Base-by-base conservation (phyloP, 176 grass and related monocot species). In the Urochloa ruziziensis region DNA sequence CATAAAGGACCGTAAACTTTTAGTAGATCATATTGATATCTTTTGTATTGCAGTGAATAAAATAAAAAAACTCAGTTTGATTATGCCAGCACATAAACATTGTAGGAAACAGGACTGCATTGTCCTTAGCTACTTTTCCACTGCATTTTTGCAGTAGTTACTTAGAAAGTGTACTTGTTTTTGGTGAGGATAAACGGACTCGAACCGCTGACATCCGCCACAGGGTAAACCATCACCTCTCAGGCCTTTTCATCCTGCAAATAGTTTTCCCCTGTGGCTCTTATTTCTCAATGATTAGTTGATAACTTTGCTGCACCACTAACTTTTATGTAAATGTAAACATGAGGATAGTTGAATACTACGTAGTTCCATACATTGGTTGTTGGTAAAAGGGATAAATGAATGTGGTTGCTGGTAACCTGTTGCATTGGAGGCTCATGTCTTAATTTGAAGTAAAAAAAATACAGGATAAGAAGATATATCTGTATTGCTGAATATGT, bases 401-500 rank as follows among this genome's bases (percentile, higher is more conserved):
- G 13, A 58, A 76, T 57, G 52, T 40, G 3, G 52, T 28, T 76
- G 21, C 6, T 76, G 21, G 23, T 40, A 76, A 39, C 34, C 11
- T 76, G 12, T 48, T 48, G 42, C 44, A 47, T 71, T 27, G 18
- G 25, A 46, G n/a, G 13, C 28, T 25, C 40, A 17, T 71, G 14
- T 47, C 6, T 47, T 71, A 47, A 27, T 71, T 71, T 69, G 28
- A 47, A 47, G 39, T 71, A 24, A 47, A 28, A 10, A 13, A 46
- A 10, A 46, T 5, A 13, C 47, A 70, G 23, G 66, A 43, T 43
- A 46, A 17, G 24, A 28, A 46, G 24, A 46, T 28, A 47, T n/a
- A 14, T 25, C 25, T 75, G 12, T 24, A 75, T 23, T 75, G 73
- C 34, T 57, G 73, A 75, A 58, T 75, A 58, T 75, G 24, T 70